phyloP scores from a whole-genome alignment of 441 rosid species.

The Hura crepitans region DNA sequence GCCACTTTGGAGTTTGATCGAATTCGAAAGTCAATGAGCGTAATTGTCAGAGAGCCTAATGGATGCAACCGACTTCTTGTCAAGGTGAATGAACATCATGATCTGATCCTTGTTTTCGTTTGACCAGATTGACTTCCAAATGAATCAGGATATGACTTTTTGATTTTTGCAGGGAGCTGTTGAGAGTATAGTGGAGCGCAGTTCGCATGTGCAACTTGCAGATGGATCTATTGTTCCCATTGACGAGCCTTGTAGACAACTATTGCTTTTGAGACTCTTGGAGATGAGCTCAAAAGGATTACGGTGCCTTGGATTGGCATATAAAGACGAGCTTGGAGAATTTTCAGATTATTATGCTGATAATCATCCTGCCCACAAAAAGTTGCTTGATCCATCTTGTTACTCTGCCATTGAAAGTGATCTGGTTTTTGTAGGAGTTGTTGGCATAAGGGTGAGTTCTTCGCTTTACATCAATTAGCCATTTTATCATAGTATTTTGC shows the following conservation, averaged over 20 bases:
- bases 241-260: conserved; percentile 64
- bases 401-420: conserved; percentile 65
- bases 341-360: conserved; percentile 64
- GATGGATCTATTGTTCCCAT: conserved; percentile 69
- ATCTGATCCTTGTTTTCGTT: too few species aligned
- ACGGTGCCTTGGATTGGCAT: conserved; percentile 80
- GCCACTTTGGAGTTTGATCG: conserved; percentile 89
- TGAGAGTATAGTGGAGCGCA: conserved; percentile 74
- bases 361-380: conserved; percentile 73
- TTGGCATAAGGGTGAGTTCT: conserved; percentile 65
- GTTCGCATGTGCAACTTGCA: conserved; percentile 68
- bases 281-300: conserved; percentile 84
- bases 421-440: conserved; percentile 67
- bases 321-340: conserved; percentile 74
- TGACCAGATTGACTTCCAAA: too few species aligned
- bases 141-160: conserved; percentile 9
- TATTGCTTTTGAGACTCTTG: conserved; percentile 49
- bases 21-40: conserved; percentile 79
- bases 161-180: conserved; percentile 66
- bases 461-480: conserved; percentile 5
- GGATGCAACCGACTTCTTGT: conserved; percentile 71
- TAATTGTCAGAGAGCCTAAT: conserved; percentile 55
- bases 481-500: not conserved
- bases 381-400: conserved; percentile 70
- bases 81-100: conserved; percentile 50